A percentile compares a stretch with the other conserved stretches of the same genome.
phyloP scores from a whole-genome alignment of 108 stramenopile genomes.

The Fragilaria radians region DNA sequence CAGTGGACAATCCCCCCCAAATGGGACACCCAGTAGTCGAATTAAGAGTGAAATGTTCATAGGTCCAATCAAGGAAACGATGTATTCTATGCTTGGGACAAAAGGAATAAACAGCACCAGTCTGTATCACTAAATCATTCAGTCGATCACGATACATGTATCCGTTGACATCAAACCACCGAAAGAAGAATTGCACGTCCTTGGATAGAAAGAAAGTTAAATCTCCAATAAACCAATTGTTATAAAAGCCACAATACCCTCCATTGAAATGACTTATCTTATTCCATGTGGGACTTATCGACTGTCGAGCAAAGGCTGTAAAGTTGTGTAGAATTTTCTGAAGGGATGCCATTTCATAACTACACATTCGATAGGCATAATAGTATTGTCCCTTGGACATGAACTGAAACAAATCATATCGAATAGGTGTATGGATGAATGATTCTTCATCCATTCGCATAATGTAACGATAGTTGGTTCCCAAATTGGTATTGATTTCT shows the following conservation, averaged over 20 bases:
- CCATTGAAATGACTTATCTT: conserved; percentile 22
- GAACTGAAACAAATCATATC: conserved; percentile 67
- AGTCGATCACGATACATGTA: conserved; percentile 59
- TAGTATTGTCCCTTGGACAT: conserved; percentile 38
- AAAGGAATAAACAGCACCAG: conserved; percentile 55
- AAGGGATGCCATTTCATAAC: conserved; percentile 51
- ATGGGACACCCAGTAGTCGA: conserved; percentile 30
- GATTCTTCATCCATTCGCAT: conserved; percentile 84
- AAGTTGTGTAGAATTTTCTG: conserved; percentile 26
- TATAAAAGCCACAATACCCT: conserved; percentile 65
- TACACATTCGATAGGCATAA: conserved; percentile 66
- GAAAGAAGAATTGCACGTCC: conserved; percentile 41
- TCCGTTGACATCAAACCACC: conserved; percentile 55
- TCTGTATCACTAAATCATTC: conserved; percentile 75
- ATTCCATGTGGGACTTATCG: conserved; percentile 12
- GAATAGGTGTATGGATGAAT: conserved; percentile 51
- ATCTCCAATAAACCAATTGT: conserved; percentile 71
- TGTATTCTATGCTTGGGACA: conserved; percentile 52
- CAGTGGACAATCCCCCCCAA: conserved; percentile 53
- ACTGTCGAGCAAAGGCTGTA: neutral
- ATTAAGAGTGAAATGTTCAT: conserved; percentile 56
- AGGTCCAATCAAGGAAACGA: conserved; percentile 74
- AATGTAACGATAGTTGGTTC: conserved; percentile 50
- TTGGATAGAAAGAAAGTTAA: conserved; percentile 40
- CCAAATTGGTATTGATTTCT: conserved; percentile 14